Base-by-base conservation (phyloP, 2,329 filamentous ascomycete genomes). In the Fusarium beomiforme region DNA sequence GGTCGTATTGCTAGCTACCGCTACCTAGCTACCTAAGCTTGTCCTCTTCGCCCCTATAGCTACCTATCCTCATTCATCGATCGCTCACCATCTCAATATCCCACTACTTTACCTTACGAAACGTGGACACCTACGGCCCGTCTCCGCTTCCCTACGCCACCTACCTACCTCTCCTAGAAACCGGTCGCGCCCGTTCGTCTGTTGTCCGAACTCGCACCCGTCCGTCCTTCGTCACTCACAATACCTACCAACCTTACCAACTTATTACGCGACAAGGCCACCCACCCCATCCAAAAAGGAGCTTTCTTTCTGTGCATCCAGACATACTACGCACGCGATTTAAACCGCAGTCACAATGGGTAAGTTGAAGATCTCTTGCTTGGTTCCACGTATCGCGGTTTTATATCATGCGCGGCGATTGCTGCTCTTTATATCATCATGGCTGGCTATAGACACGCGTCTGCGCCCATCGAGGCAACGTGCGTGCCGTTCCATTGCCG, bases 291-390 rank as follows among this genome's bases (percentile, higher is more conserved):
- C 64, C 57, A 65, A 72, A 69, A 73, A 71, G 50, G 64, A 73
- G 60, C 49, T 64, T 71, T 72, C 66, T 64, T 59, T 73, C 70
- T 75, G 72, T 73, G 72, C 69, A 23, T 72, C 56, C 53, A 66
- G 47, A 66, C 69, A 55, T 72, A 70, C 55, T 56, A 71, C 69
- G 53, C 60, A 68, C 68, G 55, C 62, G 67, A 68, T 68, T 39
- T 54, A 67, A 43, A 72, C 51, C 60, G 54, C 58, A 71, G 64
- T 73, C 74, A 72, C 70, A 71, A 77, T 77, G 75, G 75, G 75
- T 77, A 77, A 63, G 75, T 77, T 68, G 67, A 69, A 67, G 58
- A 69, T 64, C 72, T 66, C 68, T 70, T 72, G 74, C 72, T 73
- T 70, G 63, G 41, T 64, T 37, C 37, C 37, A 62, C 42, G 39